Evolutionary conservation across 805 yeast species (phyloP).

Genomic region (Scheffersomyces lignosus): DNA sequence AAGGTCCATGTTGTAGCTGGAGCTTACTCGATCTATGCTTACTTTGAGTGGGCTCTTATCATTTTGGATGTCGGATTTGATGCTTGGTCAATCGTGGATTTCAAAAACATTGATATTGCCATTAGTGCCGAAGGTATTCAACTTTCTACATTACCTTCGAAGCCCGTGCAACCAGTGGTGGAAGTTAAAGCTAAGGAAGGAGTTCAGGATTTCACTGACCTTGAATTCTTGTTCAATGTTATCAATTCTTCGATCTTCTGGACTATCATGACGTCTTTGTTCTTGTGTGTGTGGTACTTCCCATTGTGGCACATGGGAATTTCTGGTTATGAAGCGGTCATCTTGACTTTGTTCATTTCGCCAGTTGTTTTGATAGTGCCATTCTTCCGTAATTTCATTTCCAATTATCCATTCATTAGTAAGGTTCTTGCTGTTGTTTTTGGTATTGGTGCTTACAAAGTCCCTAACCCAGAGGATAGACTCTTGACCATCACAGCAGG

Average conservation of each 20-base stretch:
- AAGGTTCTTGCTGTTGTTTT: slow-evolving; percentile 54
- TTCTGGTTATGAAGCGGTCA: slow-evolving; percentile 85
- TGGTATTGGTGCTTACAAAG: slow-evolving; percentile 76
- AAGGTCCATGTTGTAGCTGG: slow-evolving; percentile 85
- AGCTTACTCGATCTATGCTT: slow-evolving; percentile 94
- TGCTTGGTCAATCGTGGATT: slow-evolving; percentile 72
- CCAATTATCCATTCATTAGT: slow-evolving; percentile 51
- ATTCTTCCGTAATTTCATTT: slow-evolving; percentile 34
- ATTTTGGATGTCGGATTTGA: slow-evolving; percentile 84
- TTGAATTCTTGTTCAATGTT: slow-evolving; percentile 44
- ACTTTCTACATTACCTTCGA: slow-evolving; percentile 16
- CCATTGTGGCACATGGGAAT: slow-evolving; percentile 98
- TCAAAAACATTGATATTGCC: slow-evolving; percentile 56
- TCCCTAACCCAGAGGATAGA: slow-evolving; percentile 68
- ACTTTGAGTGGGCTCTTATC: slow-evolving; percentile 90
- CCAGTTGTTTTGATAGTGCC: slow-evolving; percentile 56
- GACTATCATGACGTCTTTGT: slow-evolving; percentile 79
- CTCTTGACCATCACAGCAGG: slow-evolving; percentile 68
- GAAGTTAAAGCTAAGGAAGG: neutral
- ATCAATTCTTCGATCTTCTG: slow-evolving; percentile 79
- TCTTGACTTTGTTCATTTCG: slow-evolving; percentile 51
- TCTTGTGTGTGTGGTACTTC: slow-evolving; percentile 92
- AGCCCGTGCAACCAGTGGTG: slow-evolving; percentile 14
- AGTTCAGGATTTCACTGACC: slow-evolving; percentile 26
- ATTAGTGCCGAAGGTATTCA: slow-evolving; percentile 27